A percentile compares a stretch with the other conserved stretches of the same genome.
phyloP scores from a whole-genome alignment of 805 yeast genomes.

The Alloascoidea hylecoeti region DNA sequence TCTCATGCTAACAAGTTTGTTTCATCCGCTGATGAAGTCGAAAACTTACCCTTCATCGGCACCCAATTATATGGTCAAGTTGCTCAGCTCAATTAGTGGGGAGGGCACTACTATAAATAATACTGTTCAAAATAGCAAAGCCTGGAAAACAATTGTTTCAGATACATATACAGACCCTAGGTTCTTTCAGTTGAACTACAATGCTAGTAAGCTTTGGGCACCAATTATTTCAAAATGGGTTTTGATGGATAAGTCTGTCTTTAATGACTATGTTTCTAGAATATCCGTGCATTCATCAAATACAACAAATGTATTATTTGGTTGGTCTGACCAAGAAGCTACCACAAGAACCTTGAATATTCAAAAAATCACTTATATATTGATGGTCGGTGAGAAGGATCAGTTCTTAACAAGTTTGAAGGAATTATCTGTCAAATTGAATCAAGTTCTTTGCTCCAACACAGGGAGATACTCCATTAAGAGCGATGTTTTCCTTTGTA shows the following conservation, averaged over 20 bases:
- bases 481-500: conserved; percentile 35
- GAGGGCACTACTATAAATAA: too few relatives aligned
- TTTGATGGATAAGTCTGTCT: conserved; percentile 41
- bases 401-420: conserved; percentile 32
- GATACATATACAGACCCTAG: conserved; percentile 52
- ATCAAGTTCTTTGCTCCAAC: not conserved
- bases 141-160: conserved; percentile 49
- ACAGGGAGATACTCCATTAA: not conserved
- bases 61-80: conserved; percentile 24
- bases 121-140: conserved; percentile 24
- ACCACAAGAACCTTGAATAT: conserved; percentile 36
- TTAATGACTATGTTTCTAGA: conserved; percentile 32
- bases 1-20: conserved; percentile 35
- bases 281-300: conserved; percentile 32
- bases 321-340: conserved; percentile 61
- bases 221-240: conserved; percentile 50
- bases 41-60: conserved; percentile 24
- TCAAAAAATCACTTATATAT: conserved; percentile 47
- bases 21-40: conserved; percentile 37
- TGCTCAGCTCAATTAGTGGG: conserved; percentile 23
- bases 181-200: conserved; percentile 29
- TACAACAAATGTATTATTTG: conserved; percentile 47
- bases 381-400: conserved; percentile 50
- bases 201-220: conserved; percentile 31
- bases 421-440: conserved; percentile 11